Percentiles rank a stretch among this genome's conserved stretches.
Evolutionary conservation across 192 early-diverging fungal species (phyloP).

Genomic region (Gonapodya sp.): DNA sequence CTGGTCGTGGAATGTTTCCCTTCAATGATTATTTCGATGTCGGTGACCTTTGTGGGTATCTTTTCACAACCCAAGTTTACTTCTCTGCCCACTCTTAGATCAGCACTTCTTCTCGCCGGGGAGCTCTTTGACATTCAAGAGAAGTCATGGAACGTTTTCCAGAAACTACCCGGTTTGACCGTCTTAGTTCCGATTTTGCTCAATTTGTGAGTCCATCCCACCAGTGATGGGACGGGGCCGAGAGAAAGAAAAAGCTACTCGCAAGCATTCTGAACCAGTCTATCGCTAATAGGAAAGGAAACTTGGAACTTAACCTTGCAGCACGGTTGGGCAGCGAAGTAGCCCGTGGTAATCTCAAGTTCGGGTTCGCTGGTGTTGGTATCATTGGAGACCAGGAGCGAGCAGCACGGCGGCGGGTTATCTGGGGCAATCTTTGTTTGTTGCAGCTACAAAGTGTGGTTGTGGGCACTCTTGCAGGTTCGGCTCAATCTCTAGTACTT

Average conservation of each 20-base stretch:
- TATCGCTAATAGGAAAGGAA: too few relatives aligned
- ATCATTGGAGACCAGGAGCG: slow-evolving; percentile 11
- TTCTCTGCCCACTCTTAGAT: too few relatives aligned
- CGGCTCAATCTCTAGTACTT: slow-evolving; percentile 52
- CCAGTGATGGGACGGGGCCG: too few relatives aligned
- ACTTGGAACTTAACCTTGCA: slow-evolving; percentile 83
- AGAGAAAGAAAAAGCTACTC: too few relatives aligned
- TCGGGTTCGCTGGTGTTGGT: not conserved
- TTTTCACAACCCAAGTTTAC: too few relatives aligned
- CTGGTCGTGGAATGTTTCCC: not conserved
- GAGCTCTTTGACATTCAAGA: slow-evolving; percentile 6
- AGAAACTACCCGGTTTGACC: slow-evolving; percentile 58
- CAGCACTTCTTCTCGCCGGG: not conserved
- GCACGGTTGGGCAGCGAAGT: slow-evolving; percentile 74
- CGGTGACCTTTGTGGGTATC: not conserved
- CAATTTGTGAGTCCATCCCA: slow-evolving; percentile 36
- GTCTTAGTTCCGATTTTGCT: slow-evolving; percentile 77
- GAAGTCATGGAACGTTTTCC: slow-evolving; percentile 50
- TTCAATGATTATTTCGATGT: not conserved
- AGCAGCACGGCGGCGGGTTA: slow-evolving; percentile 36
- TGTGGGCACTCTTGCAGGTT: slow-evolving; percentile 59
- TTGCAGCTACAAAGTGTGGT: slow-evolving; percentile 63
- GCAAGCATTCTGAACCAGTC: too few relatives aligned
- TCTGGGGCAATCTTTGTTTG: slow-evolving; percentile 65
- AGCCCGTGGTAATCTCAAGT: slow-evolving; percentile 59